Evolutionary conservation across 2,329 filamentous ascomycete species (phyloP), one percentile per base, ranked within the genome.

Genomic region (Chalaropsis ovoidea): DNA sequence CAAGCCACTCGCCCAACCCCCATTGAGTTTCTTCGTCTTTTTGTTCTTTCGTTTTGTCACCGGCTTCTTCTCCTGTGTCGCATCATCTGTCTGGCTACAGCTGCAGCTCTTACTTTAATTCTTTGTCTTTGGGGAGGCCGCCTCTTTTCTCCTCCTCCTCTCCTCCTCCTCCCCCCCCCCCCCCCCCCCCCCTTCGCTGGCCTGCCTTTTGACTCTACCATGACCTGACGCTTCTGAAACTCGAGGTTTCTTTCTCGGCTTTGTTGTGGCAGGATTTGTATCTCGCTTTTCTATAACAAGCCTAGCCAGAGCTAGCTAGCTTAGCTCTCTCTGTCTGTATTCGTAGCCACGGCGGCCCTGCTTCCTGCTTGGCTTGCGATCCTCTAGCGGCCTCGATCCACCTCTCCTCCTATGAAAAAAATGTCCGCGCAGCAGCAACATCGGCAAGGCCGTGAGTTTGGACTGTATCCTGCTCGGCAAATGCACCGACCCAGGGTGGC

Each of bases 371-470:
- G 24, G 17, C 8, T 58, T 58, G 43, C 15, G n/a, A 19, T 58
- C 19, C 19, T n/a, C 8, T 47, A 58, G 27, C 47, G 6, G 17
- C 47, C 47, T 52, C 27, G 19, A 7, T 52, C 22, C 24, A 11
- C 19, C 19, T 27, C 47, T 27, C n/a, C 24, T 52, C 47, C 11
- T 22, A 49, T 19, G 19, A 52, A n/a, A 35, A 31, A 65, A 49
- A 60, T 65, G 63, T 60, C 54, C 22, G 54, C 56, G 43, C 41
- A 60, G 13, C 45, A 62, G 39, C 63, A 47, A n/a, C 41, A 60
- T 45, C 63, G 52, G 49, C 49, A 41, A 64, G 61, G 24, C 61
- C 61, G 61, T 47, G 61, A 62, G 61, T 62, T 62, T 62, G 61
- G 41, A 47, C 61, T 45, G 15, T 35, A 62, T 31, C 42, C 42